These are phyloP conservation scores for Wallacemonas sp. DNA, from an alignment of 208 protist genomes.

Conservation along the genomic window DNA sequence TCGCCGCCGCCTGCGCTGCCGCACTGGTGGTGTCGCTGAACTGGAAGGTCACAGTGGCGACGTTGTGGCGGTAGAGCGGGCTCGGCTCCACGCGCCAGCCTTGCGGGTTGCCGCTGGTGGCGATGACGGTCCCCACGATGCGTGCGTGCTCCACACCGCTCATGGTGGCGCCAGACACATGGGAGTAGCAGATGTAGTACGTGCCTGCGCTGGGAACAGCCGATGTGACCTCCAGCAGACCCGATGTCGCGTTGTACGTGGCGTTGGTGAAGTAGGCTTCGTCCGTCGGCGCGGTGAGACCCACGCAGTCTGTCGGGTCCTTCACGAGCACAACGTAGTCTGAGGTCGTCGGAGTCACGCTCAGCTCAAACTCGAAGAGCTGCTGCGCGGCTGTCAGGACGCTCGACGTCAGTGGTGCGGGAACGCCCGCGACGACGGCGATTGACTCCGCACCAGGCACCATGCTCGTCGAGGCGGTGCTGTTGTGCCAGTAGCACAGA, in stretches of 20 bases:
- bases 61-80: conserved; percentile 56
- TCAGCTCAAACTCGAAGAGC: conserved; percentile 40
- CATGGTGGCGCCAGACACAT: conserved; percentile 35
- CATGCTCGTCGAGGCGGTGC: conserved; percentile 12
- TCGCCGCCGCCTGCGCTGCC: conserved; percentile 10
- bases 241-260: conserved; percentile 21
- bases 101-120: conserved; percentile 40
- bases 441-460: conserved; percentile 46
- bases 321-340: conserved; percentile 71
- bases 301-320: conserved; percentile 49
- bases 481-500: conserved; percentile 65
- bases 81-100: conserved; percentile 56
- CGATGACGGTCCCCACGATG: conserved; percentile 61
- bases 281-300: conserved; percentile 25
- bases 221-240: conserved; percentile 33
- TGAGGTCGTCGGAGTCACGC: conserved; percentile 40
- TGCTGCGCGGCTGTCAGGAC: conserved; percentile 31
- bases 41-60: conserved; percentile 34
- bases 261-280: conserved; percentile 32
- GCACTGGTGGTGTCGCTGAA: conserved; percentile 22
- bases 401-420: conserved; percentile 29
- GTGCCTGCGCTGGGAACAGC: conserved; percentile 49
- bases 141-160: conserved; percentile 62
- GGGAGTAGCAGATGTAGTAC: conserved; percentile 85
- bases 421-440: conserved; percentile 44